Conservation (phyloP, 495 filamentous ascomycete genomes). For the Aspergillus nanangensis region DNA sequence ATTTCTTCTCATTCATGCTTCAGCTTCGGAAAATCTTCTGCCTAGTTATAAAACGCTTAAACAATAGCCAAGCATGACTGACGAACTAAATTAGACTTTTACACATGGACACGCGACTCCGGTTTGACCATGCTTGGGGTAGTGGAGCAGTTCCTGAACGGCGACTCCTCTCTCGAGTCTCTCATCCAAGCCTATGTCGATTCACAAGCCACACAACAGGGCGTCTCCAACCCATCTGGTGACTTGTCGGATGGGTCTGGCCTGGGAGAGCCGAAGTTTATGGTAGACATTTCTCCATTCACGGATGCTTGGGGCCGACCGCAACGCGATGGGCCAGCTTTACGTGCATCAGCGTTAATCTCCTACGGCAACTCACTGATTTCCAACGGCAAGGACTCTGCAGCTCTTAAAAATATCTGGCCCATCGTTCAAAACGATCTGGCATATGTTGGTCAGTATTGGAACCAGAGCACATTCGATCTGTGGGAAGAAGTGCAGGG, state of each 20-base stretch:
- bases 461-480: slow-evolving; percentile 49
- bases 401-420: slow-evolving; percentile 41
- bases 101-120: slow-evolving; percentile 59
- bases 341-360: slow-evolving; percentile 36
- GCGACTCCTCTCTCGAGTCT: slow-evolving; percentile 38
- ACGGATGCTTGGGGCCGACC: slow-evolving; percentile 57
- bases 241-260: slow-evolving; percentile 45
- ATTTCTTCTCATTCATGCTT: too few species aligned
- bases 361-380: slow-evolving; percentile 30
- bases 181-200: slow-evolving; percentile 53
- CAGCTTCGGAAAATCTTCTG: too few species aligned
- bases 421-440: slow-evolving; percentile 55
- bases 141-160: slow-evolving; percentile 45
- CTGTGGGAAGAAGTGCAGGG: slow-evolving; percentile 71
- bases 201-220: slow-evolving; percentile 51
- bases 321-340: slow-evolving; percentile 56
- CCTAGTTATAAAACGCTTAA: too few species aligned
- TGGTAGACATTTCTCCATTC: slow-evolving; percentile 49
- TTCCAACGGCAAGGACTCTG: slow-evolving; percentile 34
- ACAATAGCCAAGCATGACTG: too few species aligned
- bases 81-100: slow-evolving; percentile 42
- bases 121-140: slow-evolving; percentile 51
- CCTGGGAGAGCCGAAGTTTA: slow-evolving; percentile 61
- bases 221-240: slow-evolving; percentile 35
- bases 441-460: slow-evolving; percentile 67